Base-by-base conservation (phyloP, 2,329 filamentous ascomycete species). In the Fusarium sp. region DNA sequence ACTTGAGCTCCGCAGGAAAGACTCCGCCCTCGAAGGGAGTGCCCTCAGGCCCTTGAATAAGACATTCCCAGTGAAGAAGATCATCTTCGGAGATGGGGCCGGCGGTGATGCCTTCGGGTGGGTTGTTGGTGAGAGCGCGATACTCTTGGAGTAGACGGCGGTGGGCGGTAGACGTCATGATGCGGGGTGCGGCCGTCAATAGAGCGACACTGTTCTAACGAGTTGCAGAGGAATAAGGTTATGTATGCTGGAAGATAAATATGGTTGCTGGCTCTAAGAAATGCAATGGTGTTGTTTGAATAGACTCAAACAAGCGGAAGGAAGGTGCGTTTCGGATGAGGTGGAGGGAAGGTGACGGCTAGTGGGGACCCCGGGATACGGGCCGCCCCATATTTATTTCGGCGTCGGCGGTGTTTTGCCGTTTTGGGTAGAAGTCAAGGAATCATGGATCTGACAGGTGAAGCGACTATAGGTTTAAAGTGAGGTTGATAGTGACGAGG, bases 21-120 rank as follows among this genome's bases (percentile, higher is more conserved):
- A 99, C 90, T 57, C 96, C 96, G 64, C 95, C 95, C 85, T 97
- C 95, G 77, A 97, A 99, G 2, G 96, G 96, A 3, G 96, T 99
- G 69, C 92, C 96, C 78, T 97, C 95, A 15, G 96, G 96, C 0
- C 96, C 96, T 82, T 97, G 92, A 77, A 99, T 98, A 69, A 98
- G 85, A 12, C 95, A 96, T 84, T 99, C 96, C 96, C 96, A 99
- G 78, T 93, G 86, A 77, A 98, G 93, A 79, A 98, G 91, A 84
- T 99, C 94, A 81, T 98, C 96, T 85, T 99, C 96, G 72, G 89
- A 92, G 67, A 98, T 86, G 37, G 96, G 96, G 23, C 96, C 96
- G 18, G 96, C 96, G 64, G 93, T 97, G 83, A 99, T 98, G 81
- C 96, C 96, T 69, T 98, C 95, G n/a, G 95, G 95, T 1, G 95